These are phyloP conservation scores for Sclerotinia minor DNA, from an alignment of 2,329 filamentous ascomycete species.

Conservation along the genomic window DNA sequence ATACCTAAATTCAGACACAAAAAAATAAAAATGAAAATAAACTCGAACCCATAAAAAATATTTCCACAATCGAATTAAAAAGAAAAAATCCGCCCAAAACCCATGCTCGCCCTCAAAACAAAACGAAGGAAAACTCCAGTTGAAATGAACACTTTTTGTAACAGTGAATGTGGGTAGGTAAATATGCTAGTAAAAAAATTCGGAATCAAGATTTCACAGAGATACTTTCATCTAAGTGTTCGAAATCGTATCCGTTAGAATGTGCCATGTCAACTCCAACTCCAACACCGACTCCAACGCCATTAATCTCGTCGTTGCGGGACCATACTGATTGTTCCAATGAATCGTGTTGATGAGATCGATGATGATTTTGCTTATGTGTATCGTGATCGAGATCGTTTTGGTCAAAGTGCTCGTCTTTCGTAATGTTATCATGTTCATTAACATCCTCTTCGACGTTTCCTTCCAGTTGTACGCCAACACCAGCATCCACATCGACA, in stretches of 20 bases:
- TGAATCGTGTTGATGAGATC: background rate
- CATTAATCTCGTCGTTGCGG: background rate
- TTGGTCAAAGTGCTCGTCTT: background rate
- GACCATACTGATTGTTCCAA: constrained; percentile 13
- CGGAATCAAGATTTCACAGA: constrained; percentile 19
- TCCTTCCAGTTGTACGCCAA: background rate
- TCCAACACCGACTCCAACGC: background rate
- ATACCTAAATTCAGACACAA: background rate
- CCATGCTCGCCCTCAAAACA: background rate
- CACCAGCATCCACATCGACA: background rate
- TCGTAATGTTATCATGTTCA: constrained; percentile 1
- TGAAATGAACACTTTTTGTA: constrained; percentile 8
- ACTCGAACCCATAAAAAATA: constrained; percentile 6
- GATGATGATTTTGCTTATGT: constrained; percentile 4
- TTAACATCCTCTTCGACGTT: background rate
- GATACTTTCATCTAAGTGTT: constrained; percentile 22
- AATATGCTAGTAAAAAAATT: background rate
- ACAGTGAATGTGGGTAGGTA: background rate
- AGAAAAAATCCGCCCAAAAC: background rate
- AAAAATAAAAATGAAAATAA: constrained; percentile 8
- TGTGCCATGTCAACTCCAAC: background rate
- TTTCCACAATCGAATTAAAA: constrained; percentile 1
- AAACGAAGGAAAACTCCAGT: background rate
- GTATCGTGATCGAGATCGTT: constrained; percentile 6
- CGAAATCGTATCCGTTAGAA: constrained; percentile 11